Evolutionary conservation across 2,329 filamentous ascomycete species (phyloP), one percentile per base, ranked within the genome.

Genomic region (Aspergillus fumigatiaffinis): DNA sequence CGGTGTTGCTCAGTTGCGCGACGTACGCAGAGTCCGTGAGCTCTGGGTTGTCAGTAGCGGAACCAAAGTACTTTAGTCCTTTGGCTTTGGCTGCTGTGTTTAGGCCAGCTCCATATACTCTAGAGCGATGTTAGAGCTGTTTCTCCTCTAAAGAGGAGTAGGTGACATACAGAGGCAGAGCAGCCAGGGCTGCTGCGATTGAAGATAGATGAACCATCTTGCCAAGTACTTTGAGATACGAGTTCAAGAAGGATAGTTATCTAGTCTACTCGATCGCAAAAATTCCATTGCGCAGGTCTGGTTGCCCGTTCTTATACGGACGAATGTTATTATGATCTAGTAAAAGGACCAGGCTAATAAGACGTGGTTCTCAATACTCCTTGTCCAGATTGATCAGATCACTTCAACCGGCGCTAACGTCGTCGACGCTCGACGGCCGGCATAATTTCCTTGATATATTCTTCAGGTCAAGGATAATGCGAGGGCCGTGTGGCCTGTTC

Each of bases 11-110:
- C 46, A 87, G 74, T 59, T 87, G 82, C 21, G 73, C 69, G 20
- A 79, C 73, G 70, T 89, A 90, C 28, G 77, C 65, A 12, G 72
- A 67, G 70, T 89, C 83, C 48, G 73, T 76, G 38, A 84, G 69
- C 60, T 83, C 80, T 17, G 73, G 68, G 44, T 80, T 81, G 68
- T 88, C 84, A 46, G 85, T 84, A 1, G 86, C 85, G 1, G 84
- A 83, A 46, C 83, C 72, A 42, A 85, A 83, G 62, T 83, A 80
- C 60, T 79, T 68, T 60, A 83, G 77, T 21, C 84, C 85, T 44
- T 82, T 81, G 53, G 77, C 77, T 58, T 80, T 77, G 50, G 84
- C 84, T 67, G 71, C 66, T 5, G 64, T 63, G 12, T 72, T 46
- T 7, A 71, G 56, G 9, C 70, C 70, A 26, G 59, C 56, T 29